These are phyloP conservation scores for Striga asiatica DNA, from an alignment of 257 asterid genomes.

Conservation along the genomic window DNA sequence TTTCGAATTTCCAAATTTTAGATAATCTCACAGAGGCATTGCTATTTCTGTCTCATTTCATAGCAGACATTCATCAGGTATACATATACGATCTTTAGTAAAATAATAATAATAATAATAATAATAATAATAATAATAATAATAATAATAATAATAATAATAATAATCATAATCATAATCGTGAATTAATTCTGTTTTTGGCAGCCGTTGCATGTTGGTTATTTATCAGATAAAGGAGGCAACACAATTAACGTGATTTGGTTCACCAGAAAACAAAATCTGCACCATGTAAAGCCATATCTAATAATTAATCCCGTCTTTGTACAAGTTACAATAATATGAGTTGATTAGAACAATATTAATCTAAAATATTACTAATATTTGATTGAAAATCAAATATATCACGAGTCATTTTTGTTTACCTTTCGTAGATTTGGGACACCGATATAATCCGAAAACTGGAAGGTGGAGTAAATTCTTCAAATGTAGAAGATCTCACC, in stretches of 20 bases:
- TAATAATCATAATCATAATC: no score
- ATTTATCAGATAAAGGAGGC: constrained; percentile 23
- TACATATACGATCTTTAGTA: no score
- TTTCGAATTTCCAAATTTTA: background rate
- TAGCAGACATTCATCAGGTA: constrained; percentile 34
- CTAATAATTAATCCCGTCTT: background rate
- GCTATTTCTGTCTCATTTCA: constrained; percentile 23
- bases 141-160: no score
- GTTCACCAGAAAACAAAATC: constrained; percentile 12
- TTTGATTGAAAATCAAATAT: no score
- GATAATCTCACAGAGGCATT: constrained; percentile 28
- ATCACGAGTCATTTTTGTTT: no score
- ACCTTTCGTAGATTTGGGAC: constrained; percentile 25
- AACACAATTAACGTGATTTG: constrained; percentile 22
- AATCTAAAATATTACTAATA: no score
- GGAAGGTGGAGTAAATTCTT: background rate
- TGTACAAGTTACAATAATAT: no score
- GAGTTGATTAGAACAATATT: no score
- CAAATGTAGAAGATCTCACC: constrained; percentile 6
- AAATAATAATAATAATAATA: no score
- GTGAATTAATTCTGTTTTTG: no score
- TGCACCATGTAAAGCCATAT: constrained; percentile 21
- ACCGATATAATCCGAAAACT: constrained; percentile 17
- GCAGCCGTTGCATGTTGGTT: constrained; percentile 31
- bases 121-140: no score